Evolutionary conservation across 495 filamentous ascomycete species (phyloP).

Genomic region (Cercophora samala): DNA sequence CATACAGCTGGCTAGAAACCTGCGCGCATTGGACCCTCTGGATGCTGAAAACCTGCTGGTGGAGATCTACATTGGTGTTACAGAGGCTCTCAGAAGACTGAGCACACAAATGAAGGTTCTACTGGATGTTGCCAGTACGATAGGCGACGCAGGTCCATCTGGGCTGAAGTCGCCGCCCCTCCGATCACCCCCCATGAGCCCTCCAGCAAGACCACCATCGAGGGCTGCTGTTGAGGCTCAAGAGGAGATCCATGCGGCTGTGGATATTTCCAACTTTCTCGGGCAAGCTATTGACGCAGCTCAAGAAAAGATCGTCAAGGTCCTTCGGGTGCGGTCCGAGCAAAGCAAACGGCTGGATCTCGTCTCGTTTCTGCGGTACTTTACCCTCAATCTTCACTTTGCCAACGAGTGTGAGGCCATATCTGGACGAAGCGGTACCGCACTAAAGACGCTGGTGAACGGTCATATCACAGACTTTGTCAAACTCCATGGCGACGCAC

Average conservation of each 20-base stretch:
- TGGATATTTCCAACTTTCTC: slow-evolving; percentile 92
- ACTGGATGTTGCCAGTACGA: slow-evolving; percentile 86
- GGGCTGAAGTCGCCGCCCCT: slow-evolving; percentile 47
- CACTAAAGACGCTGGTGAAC: slow-evolving; percentile 84
- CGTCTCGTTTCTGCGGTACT: slow-evolving; percentile 82
- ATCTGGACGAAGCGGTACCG: slow-evolving; percentile 78
- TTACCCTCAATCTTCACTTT: slow-evolving; percentile 88
- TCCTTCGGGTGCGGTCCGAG: slow-evolving; percentile 87
- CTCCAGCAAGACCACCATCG: slow-evolving; percentile 34
- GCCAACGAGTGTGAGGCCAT: slow-evolving; percentile 97
- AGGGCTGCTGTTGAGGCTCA: slow-evolving; percentile 49
- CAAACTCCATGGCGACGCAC: slow-evolving; percentile 64
- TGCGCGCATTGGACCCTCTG: slow-evolving; percentile 76
- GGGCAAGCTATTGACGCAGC: slow-evolving; percentile 91
- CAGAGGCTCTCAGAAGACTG: slow-evolving; percentile 79
- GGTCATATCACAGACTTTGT: slow-evolving; percentile 91
- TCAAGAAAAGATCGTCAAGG: slow-evolving; percentile 86
- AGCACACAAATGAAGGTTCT: slow-evolving; percentile 91
- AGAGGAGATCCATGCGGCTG: slow-evolving; percentile 76
- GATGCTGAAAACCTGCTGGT: slow-evolving; percentile 84
- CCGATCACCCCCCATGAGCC: slow-evolving; percentile 50
- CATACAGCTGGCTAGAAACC: slow-evolving; percentile 81
- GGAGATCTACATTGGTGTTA: slow-evolving; percentile 78
- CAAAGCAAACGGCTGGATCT: slow-evolving; percentile 69
- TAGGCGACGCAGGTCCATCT: slow-evolving; percentile 41